Evolutionary conservation across 2,329 filamentous ascomycete species (phyloP), one percentile per base, ranked within the genome.

Genomic region (Nemania sp.): DNA sequence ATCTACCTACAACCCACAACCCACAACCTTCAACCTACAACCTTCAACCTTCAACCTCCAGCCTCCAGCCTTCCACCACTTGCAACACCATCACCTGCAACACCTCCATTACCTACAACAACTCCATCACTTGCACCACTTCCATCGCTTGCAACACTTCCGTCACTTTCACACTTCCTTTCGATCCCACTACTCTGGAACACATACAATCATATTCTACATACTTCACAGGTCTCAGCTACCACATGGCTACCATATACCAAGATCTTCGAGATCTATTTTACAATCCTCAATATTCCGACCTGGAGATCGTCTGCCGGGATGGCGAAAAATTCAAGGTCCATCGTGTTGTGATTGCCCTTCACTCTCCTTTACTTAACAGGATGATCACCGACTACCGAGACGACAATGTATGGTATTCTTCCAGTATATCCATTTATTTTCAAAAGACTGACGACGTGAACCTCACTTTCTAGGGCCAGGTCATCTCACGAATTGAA

Each of bases 221-320:
- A 29, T 29, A 29, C 7, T 29, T 7, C 25, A 5, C n/a, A 12
- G 35, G 9, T 15, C 13, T n/a, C 39, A 34, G 25, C 21, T 46
- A 3, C 12, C 7, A 15, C 20, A 62, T 58, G 55, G 32, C 40
- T 2, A 18, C 21, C 7, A 34, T 48, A 11, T 62, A 59, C n/a
- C 45, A 55, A 5, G 55, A 43, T 2, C 59, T 59, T 51, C 54
- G 37, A 3, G 43, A 55, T 3, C n/a, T 34, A 1, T 25, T 59
- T 4, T 54, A 34, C 20, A 52, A 52, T 20, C 39, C 54, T n/a
- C 50, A 20, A 2, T 20, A 43, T 34, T 40, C 50, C 1, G 54
- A 62, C 35, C 46, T 62, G 3, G n/a, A 37, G 5, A 55, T 62
- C 3, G 7, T 47, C 17, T 62, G 59, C 29, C 32, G 39, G n/a